Conservation (phyloP, 306 rosid genomes). For the Sicyos edulis region DNA sequence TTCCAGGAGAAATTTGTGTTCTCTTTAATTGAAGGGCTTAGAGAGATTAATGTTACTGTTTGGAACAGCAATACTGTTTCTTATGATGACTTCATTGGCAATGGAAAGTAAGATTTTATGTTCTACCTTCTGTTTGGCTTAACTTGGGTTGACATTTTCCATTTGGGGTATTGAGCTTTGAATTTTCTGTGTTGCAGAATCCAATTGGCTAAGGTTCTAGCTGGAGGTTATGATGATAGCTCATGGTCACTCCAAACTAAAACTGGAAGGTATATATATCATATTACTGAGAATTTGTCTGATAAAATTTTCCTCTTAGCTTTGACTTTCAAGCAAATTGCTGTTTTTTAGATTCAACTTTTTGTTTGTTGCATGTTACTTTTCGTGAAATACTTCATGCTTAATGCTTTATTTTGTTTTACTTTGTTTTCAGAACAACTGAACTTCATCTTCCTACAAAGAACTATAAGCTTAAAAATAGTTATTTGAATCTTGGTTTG, state of each 20-base stretch:
- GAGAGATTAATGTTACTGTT: constrained; percentile 54
- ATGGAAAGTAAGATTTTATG: constrained; percentile 44
- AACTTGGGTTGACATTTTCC: constrained; percentile 13
- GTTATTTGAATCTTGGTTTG: not conserved
- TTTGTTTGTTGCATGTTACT: not conserved
- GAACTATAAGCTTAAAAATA: not conserved
- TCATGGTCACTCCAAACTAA: constrained; percentile 76
- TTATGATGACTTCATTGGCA: constrained; percentile 72
- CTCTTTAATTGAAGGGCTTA: constrained; percentile 71
- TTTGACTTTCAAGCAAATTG: not conserved
- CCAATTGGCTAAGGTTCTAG: constrained; percentile 63
- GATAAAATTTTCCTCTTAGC: not conserved
- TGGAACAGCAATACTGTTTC: constrained; percentile 81
- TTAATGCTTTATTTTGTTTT: not conserved
- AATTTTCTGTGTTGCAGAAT: constrained; percentile 31
- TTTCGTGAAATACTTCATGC: not conserved
- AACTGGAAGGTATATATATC: constrained; percentile 56
- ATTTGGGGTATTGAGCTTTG: constrained; percentile 16
- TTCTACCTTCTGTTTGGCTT: not conserved
- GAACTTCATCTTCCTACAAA: not conserved
- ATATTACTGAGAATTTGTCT: not conserved
- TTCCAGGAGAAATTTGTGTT: constrained; percentile 73
- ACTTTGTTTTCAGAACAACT: not conserved
- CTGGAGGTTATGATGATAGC: constrained; percentile 71
- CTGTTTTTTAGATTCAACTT: not conserved